These are phyloP conservation scores for Wickerhamiella lipophila DNA, from an alignment of 805 yeast genomes.

Conservation along the genomic window DNA sequence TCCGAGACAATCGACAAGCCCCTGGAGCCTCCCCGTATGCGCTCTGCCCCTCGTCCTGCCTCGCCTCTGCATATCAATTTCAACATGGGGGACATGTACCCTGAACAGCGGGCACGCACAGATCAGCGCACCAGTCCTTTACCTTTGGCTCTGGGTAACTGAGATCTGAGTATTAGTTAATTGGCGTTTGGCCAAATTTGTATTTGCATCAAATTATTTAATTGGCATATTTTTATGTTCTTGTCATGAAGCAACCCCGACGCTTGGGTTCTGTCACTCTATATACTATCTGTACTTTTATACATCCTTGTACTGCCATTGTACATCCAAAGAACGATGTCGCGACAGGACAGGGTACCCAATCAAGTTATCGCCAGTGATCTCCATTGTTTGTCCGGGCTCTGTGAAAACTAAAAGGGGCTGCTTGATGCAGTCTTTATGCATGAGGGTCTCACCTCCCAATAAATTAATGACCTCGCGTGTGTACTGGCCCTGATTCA, in stretches of 20 bases:
- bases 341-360: conserved; percentile 19
- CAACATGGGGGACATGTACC: conserved; percentile 8
- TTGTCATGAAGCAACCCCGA: no score
- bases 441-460: neutral
- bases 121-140: conserved; percentile 13
- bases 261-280: no score
- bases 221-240: neutral
- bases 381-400: conserved; percentile 2
- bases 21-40: conserved; percentile 14
- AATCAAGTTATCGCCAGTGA: conserved; percentile 9
- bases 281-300: no score
- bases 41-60: conserved; percentile 11
- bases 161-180: neutral
- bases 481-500: neutral
- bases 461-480: conserved; percentile 8
- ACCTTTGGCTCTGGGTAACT: conserved; percentile 13
- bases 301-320: conserved; percentile 12
- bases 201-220: neutral
- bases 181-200: neutral
- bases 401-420: conserved; percentile 17
- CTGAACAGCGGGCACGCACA: conserved; percentile 2
- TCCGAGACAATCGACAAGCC: conserved; percentile 7
- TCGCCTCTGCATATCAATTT: conserved; percentile 15
- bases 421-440: conserved; percentile 10
- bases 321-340: conserved; percentile 11